Base-by-base conservation (phyloP, 768 basidiomycete species). In the Mycena rosella region DNA sequence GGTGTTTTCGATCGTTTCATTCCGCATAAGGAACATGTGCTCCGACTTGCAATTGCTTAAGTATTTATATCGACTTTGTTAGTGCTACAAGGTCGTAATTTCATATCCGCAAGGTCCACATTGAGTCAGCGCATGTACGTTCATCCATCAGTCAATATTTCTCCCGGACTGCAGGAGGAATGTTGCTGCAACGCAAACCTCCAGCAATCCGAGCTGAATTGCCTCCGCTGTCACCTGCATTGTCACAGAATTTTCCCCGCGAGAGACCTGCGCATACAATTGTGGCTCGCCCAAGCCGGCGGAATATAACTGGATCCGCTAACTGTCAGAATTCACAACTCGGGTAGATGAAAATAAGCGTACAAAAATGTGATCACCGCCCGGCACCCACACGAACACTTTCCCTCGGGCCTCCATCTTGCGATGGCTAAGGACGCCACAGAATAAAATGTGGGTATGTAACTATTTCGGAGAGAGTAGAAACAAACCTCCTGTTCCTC, bases 191-290 rank as follows among this genome's bases (percentile, higher is more conserved):
- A 85, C 67, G 59, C 76, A 78, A 9, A 74, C 72, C 34, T 85
- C 80, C 13, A 84, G 71, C 34, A 85, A 76, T 20, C 79, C 77
- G 11, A 79, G 73, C 53, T 80, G 77, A 44, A 85, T 69, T 5
- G 83, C 82, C 36, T 81, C 78, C 4, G 78, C 72, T 1, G 82
- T 82, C 49, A 85, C 52, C 58, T 85, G 82, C 22, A 85, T 78
- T 2, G 75, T 69, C 62, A 83, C 75, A 1, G 72, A 71, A 53
- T 78, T 74, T 6, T 78, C 71, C 15, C 64, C 71, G 54, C 77
- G 79, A 1, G 78, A 79, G 10, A 85, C 66, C 24, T 81, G 78
- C 17, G 78, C 69, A 38, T 63, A 63, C 1, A 62, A 22, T 29
- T 67, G 48, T 7, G 60, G 65, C 14, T 52, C 24, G n/a, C 48